Evolutionary conservation across 345 rosid genomes (phyloP), one percentile per base, ranked within the genome.

Genomic region (Bretschneidera sinensis): DNA sequence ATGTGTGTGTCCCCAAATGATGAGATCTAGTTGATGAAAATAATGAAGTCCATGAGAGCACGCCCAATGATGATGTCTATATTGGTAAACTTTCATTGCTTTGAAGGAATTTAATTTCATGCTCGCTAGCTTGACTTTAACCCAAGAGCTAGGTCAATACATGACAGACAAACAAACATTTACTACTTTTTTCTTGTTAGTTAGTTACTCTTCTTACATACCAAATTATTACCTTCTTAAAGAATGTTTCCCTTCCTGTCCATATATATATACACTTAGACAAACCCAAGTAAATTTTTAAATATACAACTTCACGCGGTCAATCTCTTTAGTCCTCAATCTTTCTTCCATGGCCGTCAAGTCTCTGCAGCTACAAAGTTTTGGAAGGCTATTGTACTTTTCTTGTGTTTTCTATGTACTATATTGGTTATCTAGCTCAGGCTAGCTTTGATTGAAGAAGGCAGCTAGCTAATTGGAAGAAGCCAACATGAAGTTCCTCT

Each of bases 21-120:
- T 39, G 45, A 39, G 16, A 39, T 3, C n/a, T n/a, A 28, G 33
- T 28, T 28, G 33, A 65, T 56, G 64, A 67, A n/a, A n/a, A 73
- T 67, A 61, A 67, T 69, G 67, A n/a, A 67, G 73, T 43, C 66
- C 43, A 55, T 48, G 57, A 61, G 65, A 74, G 81, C 86, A 78
- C 86, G 86, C 86, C 73, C 76, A 76, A 76, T 81, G 73, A 78
- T 82, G 68, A 56, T 79, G 86, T 79, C 78, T 48, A 52, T 17
- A 53, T n/a, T 35, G 54, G 51, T 33, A 56, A 52, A 43, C 24
- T 55, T 61, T 56, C 61, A 75, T 81, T 75, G 82, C 82, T 81
- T 78, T 35, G 24, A 72, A 73, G 78, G 64, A 50, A 70, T 64
- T 67, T n/a, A n/a, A n/a, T n/a, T 31, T 72, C 62, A 66, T 70